A percentile compares a stretch with the other conserved stretches of the same genome.
phyloP scores from a whole-genome alignment of 1,139 yeast species.

The Protomyces gravidus region DNA sequence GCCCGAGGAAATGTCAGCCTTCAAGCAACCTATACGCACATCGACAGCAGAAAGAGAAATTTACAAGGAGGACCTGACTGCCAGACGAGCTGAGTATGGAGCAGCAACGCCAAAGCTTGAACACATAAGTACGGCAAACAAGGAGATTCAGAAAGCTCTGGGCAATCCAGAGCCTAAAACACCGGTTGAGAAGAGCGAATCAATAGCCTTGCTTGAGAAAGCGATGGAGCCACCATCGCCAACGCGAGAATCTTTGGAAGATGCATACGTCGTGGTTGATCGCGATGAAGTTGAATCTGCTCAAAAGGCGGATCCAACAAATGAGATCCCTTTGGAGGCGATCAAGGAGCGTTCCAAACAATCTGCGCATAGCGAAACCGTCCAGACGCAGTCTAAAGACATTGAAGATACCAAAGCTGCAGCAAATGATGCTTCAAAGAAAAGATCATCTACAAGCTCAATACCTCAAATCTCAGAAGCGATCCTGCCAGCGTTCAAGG shows the following conservation, averaged over 20 bases:
- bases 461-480: background rate
- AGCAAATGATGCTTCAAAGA: background rate
- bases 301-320: background rate
- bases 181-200: background rate
- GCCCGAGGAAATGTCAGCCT: background rate
- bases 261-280: slow-evolving; percentile 10
- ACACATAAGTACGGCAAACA: slow-evolving; percentile 15
- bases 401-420: background rate
- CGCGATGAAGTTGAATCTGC: background rate
- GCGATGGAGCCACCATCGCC: background rate
- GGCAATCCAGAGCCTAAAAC: slow-evolving; percentile 8
- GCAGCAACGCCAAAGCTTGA: slow-evolving; percentile 19
- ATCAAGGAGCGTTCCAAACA: no score
- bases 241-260: slow-evolving; percentile 4
- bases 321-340: background rate
- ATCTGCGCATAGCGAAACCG: no score
- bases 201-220: slow-evolving; percentile 5
- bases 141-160: slow-evolving; percentile 12
- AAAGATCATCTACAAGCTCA: background rate
- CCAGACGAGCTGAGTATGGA: slow-evolving; percentile 22
- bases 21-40: background rate
- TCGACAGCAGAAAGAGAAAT: slow-evolving; percentile 14
- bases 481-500: background rate
- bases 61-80: slow-evolving; percentile 13
- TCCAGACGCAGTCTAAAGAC: background rate